A percentile compares a stretch with the other conserved stretches of the same genome.
phyloP scores from a whole-genome alignment of 2,329 filamentous ascomycete genomes.

The Botrytis hyacinthi region DNA sequence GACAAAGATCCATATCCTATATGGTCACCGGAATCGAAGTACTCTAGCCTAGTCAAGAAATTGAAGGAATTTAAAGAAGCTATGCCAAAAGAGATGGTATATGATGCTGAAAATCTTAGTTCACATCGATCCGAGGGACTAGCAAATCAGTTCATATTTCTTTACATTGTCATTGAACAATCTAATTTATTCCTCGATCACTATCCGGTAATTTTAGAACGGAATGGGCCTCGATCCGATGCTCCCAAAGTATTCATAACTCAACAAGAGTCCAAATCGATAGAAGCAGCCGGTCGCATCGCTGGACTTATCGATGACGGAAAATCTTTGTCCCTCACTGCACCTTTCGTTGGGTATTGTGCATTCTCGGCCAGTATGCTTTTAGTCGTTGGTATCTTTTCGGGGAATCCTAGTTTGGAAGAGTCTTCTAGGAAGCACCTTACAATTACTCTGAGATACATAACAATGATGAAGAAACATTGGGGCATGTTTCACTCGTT shows the following conservation, averaged over 20 bases:
- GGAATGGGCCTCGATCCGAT: conserved; percentile 60
- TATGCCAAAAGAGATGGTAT: conserved; percentile 70
- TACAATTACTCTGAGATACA: conserved; percentile 81
- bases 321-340: conserved; percentile 76
- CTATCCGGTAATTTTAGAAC: conserved; percentile 67
- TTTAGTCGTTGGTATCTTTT: conserved; percentile 91
- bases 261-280: conserved; percentile 70
- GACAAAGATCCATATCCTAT: conserved; percentile 73
- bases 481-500: conserved; percentile 99
- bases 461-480: conserved; percentile 93
- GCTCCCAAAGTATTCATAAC: conserved; percentile 71
- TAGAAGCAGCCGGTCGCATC: conserved; percentile 82
- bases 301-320: conserved; percentile 80
- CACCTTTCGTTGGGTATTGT: conserved; percentile 92
- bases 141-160: conserved; percentile 86
- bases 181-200: conserved; percentile 87
- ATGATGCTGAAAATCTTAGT: conserved; percentile 78
- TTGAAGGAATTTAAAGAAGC: conserved; percentile 66
- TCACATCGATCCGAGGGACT: conserved; percentile 80
- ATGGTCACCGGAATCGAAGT: conserved; percentile 80
- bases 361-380: conserved; percentile 91
- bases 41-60: conserved; percentile 66
- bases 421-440: conserved; percentile 78
- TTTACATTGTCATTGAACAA: conserved; percentile 88
- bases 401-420: conserved; percentile 74